Conservation (phyloP, 1,284 basidiomycete genomes). For the Trichosporon coremiiforme region DNA sequence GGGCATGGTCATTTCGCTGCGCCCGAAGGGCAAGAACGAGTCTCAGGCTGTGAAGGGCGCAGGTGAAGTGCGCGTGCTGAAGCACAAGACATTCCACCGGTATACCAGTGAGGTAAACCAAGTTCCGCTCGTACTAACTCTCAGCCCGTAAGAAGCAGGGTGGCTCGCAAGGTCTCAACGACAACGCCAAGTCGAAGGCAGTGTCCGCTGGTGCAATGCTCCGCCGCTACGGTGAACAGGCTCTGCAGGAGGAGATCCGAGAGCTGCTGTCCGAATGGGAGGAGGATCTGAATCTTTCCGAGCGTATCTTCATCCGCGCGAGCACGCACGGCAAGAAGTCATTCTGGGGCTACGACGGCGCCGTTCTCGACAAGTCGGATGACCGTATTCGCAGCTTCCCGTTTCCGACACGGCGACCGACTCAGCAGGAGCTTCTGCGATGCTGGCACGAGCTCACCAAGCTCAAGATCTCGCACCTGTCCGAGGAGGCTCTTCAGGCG, state of each 20-base stretch:
- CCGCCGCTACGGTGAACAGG: conserved; percentile 92
- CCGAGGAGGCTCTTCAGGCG: conserved; percentile 76
- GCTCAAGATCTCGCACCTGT: conserved; percentile 82
- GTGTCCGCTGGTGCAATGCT: conserved; percentile 93
- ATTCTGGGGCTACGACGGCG: conserved; percentile 82
- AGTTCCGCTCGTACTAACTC: neutral
- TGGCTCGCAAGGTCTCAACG: conserved; percentile 88
- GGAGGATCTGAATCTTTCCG: conserved; percentile 76
- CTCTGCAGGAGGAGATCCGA: conserved; percentile 89
- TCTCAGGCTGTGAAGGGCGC: conserved; percentile 61
- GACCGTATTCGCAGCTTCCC: conserved; percentile 82
- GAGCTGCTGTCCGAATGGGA: conserved; percentile 77
- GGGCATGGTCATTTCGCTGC: conserved; percentile 73
- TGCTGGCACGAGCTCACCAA: conserved; percentile 85
- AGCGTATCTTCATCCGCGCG: conserved; percentile 86
- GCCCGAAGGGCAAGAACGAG: conserved; percentile 61
- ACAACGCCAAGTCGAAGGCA: conserved; percentile 88
- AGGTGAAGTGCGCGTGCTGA: conserved; percentile 72
- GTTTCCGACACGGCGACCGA: conserved; percentile 91
- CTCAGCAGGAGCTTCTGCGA: conserved; percentile 83
- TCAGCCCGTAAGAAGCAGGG: conserved; percentile 95
- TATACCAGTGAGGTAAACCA: conserved; percentile 76
- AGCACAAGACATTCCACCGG: conserved; percentile 96
- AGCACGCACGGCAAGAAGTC: conserved; percentile 80
- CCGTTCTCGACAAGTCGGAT: conserved; percentile 67